Conservation (phyloP, 305 asterid species). For the Salvia sclarea region DNA sequence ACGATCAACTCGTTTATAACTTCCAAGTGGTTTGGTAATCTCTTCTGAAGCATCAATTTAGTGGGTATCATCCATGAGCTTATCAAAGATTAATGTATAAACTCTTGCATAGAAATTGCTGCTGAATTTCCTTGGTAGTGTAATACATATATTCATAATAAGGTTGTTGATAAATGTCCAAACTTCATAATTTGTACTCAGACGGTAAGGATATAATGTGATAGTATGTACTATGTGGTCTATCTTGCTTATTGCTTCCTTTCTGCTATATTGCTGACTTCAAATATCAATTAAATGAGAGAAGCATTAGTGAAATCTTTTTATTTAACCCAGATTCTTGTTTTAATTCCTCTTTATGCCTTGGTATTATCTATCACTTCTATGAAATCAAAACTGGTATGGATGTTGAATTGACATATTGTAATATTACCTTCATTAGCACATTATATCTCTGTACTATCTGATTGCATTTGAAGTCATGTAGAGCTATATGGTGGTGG, state of each 20-base stretch:
- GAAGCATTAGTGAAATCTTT: not conserved
- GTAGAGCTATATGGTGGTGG: slow-evolving; percentile 11
- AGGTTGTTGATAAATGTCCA: not conserved
- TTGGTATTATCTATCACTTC: not conserved
- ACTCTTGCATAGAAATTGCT: not conserved
- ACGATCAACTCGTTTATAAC: not conserved
- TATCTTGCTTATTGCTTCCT: not conserved
- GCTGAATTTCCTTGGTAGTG: not conserved
- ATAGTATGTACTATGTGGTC: not conserved
- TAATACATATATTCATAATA: not conserved
- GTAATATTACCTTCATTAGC: not conserved
- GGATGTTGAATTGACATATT: not conserved
- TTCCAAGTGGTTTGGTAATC: not conserved
- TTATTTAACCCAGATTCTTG: not conserved
- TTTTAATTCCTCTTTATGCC: not conserved
- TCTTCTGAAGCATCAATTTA: not conserved
- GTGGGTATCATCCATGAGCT: not conserved
- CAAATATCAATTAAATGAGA: not conserved
- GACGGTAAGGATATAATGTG: not conserved
- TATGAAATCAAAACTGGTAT: not conserved
- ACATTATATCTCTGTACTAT: not conserved
- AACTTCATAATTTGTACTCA: not conserved
- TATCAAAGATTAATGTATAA: not conserved
- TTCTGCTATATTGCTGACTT: not conserved
- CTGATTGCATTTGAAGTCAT: not conserved